Evolutionary conservation across 2,329 filamentous ascomycete genomes (phyloP).

Genomic region (Epichloe hybrida): DNA sequence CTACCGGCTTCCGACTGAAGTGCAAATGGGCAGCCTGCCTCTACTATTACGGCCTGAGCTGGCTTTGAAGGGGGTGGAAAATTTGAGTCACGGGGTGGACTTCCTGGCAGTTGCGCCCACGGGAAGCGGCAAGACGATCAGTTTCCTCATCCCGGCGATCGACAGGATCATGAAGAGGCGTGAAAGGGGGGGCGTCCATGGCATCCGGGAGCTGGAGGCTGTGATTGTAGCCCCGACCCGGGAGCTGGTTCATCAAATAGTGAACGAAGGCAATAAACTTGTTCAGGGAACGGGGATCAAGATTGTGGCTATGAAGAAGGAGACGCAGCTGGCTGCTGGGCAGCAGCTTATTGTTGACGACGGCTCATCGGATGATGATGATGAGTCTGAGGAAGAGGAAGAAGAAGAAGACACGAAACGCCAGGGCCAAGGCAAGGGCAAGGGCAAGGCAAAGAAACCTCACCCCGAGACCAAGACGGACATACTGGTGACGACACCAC

Average conservation of each 20-base stretch:
- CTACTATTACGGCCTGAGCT: slow-evolving; percentile 50
- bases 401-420: slow-evolving; percentile 22
- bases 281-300: slow-evolving; percentile 62
- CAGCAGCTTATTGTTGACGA: slow-evolving; percentile 24
- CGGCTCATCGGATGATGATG: slow-evolving; percentile 21
- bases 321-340: slow-evolving; percentile 53
- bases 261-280: slow-evolving; percentile 76
- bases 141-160: slow-evolving; percentile 79
- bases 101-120: slow-evolving; percentile 85
- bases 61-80: slow-evolving; percentile 29
- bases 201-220: slow-evolving; percentile 42
- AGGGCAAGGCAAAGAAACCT: slow-evolving; percentile 13
- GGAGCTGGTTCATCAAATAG: slow-evolving; percentile 67
- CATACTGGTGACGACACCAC: slow-evolving; percentile 28
- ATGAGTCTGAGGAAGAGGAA: slow-evolving; percentile 23
- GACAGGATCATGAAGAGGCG: slow-evolving; percentile 54
- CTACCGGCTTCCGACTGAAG: slow-evolving; percentile 80
- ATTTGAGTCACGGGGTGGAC: slow-evolving; percentile 40
- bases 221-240: slow-evolving; percentile 68
- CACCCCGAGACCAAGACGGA: slow-evolving; percentile 19
- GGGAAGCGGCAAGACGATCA: slow-evolving; percentile 90
- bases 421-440: slow-evolving; percentile 21
- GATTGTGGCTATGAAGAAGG: slow-evolving; percentile 72
- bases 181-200: slow-evolving; percentile 28
- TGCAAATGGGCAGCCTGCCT: slow-evolving; percentile 78